Conservation (phyloP, 306 rosid genomes). For the Cucurbita pepo region DNA sequence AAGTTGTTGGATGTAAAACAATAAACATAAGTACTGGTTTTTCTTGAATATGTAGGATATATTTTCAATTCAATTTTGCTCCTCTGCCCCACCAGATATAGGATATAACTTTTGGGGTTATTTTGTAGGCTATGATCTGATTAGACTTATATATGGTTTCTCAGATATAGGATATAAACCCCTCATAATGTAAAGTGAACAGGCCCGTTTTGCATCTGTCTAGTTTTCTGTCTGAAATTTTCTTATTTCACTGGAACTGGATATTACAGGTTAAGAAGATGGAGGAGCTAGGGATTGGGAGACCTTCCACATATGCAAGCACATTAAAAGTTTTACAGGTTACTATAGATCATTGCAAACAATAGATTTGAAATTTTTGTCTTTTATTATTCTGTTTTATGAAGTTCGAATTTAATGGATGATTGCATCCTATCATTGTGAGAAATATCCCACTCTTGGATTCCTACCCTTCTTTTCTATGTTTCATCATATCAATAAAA, state of each 20-base stretch:
- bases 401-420: neutral
- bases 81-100: neutral
- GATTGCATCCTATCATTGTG: neutral
- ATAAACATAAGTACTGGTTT: neutral
- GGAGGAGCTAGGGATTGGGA: constrained; percentile 98
- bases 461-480: neutral
- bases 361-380: neutral
- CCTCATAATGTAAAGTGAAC: neutral
- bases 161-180: neutral
- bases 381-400: neutral
- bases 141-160: neutral
- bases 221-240: neutral
- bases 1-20: neutral
- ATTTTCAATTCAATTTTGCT: neutral
- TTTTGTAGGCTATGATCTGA: neutral
- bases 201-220: neutral
- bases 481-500: too few relatives aligned
- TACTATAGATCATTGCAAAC: constrained; percentile 9
- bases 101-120: neutral
- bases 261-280: constrained; percentile 70
- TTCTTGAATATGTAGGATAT: neutral
- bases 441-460: neutral
- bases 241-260: constrained; percentile 2
- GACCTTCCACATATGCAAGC: constrained; percentile 91
- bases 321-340: constrained; percentile 84